Conservation (phyloP, 257 asterid species). For the Nicotiana benthamiana region DNA sequence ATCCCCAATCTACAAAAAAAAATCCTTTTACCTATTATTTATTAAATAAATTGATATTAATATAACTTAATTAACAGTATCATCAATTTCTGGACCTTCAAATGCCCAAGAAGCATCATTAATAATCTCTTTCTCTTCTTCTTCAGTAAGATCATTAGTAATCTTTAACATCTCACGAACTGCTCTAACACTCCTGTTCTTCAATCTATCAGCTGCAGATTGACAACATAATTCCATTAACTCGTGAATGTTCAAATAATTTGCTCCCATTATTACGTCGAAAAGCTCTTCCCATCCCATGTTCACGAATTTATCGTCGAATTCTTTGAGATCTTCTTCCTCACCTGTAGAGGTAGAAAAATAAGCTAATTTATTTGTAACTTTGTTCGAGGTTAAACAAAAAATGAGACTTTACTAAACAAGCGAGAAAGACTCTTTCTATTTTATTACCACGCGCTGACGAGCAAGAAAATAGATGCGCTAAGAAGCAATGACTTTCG, state of each 20-base stretch:
- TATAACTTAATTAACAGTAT: background rate
- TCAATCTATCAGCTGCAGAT: slow-evolving; percentile 4
- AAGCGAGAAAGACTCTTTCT: too few species aligned
- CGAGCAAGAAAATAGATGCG: too few species aligned
- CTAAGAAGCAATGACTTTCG: too few species aligned
- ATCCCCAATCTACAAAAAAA: background rate
- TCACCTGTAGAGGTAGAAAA: background rate
- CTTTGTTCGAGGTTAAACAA: background rate
- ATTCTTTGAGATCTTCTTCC: slow-evolving; percentile 10
- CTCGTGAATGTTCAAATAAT: slow-evolving; percentile 1
- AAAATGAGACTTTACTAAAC: too few species aligned
- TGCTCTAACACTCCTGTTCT: background rate
- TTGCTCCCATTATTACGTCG: slow-evolving; percentile 11
- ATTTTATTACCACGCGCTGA: too few species aligned
- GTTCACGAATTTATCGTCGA: slow-evolving; percentile 1
- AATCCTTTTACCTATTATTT: background rate
- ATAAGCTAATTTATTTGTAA: background rate
- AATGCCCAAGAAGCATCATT: slow-evolving; percentile 7
- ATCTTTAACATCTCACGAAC: slow-evolving; percentile 4
- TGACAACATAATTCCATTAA: background rate
- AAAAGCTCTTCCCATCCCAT: background rate
- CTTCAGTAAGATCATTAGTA: slow-evolving; percentile 12
- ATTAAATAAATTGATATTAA: background rate
- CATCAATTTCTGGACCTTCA: slow-evolving; percentile 13
- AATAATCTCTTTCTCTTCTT: slow-evolving; percentile 16